Percentiles rank a stretch among this genome's conserved stretches.
Conservation (phyloP, 2,329 filamentous ascomycete species). For the Capronia epimyces region DNA sequence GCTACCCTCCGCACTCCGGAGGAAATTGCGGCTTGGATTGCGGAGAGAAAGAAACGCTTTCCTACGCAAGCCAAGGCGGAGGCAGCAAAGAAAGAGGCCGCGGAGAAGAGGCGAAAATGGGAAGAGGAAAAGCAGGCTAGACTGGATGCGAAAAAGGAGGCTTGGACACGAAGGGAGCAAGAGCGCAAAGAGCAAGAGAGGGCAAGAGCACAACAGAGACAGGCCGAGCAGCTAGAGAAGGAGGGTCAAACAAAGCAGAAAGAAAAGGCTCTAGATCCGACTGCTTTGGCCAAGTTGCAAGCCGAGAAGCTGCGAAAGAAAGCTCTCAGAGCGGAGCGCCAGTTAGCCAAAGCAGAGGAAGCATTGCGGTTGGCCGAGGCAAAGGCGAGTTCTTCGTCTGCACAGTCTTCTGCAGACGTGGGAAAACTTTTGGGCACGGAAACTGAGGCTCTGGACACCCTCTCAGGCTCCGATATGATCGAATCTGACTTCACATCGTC, state of each 20-base stretch:
- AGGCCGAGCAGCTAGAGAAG: background rate
- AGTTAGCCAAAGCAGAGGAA: slow-evolving; percentile 20
- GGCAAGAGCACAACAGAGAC: slow-evolving; percentile 6
- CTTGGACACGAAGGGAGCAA: slow-evolving; percentile 29
- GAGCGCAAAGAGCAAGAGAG: slow-evolving; percentile 21
- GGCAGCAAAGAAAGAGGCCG: slow-evolving; percentile 34
- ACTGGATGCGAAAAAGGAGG: slow-evolving; percentile 38
- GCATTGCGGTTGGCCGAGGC: slow-evolving; percentile 13
- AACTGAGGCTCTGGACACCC: background rate
- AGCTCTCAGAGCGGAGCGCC: slow-evolving; percentile 41
- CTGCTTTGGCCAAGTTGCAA: slow-evolving; percentile 13
- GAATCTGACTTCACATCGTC: slow-evolving; percentile 19
- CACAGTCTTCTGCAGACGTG: background rate
- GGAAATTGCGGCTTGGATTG: slow-evolving; percentile 74
- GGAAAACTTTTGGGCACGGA: background rate
- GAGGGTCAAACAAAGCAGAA: slow-evolving; percentile 1
- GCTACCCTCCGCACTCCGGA: slow-evolving; percentile 51
- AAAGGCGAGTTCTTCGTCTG: background rate
- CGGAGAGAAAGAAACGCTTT: slow-evolving; percentile 71
- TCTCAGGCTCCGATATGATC: slow-evolving; percentile 7
- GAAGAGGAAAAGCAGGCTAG: slow-evolving; percentile 56
- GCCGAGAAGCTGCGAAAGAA: slow-evolving; percentile 41
- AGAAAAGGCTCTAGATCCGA: slow-evolving; percentile 1
- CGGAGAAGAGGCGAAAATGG: slow-evolving; percentile 58
- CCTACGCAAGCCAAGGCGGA: slow-evolving; percentile 68